Evolutionary conservation across 495 filamentous ascomycete species (phyloP).

Genomic region (Pyronema domesticum): DNA sequence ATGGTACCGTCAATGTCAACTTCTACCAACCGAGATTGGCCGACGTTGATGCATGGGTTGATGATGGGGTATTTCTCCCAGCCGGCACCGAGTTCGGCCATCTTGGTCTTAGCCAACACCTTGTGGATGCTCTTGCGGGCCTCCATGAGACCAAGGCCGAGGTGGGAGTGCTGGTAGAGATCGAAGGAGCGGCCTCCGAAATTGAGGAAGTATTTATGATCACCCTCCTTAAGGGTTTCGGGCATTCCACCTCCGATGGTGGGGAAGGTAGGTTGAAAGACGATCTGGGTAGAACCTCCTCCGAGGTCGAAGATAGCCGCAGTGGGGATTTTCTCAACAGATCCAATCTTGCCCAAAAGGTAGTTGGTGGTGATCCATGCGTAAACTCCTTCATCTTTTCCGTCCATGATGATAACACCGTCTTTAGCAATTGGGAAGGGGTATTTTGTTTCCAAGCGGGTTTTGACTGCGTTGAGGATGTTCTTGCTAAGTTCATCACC

Average conservation of each 20-base stretch:
- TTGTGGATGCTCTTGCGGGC: constrained; percentile 74
- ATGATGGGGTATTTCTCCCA: constrained; percentile 44
- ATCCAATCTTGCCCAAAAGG: constrained; percentile 90
- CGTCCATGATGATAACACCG: constrained; percentile 91
- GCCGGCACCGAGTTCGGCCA: constrained; percentile 28
- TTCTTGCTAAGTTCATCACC: constrained; percentile 63
- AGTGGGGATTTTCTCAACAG: constrained; percentile 70
- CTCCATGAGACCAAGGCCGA: constrained; percentile 91
- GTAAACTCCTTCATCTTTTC: constrained; percentile 89
- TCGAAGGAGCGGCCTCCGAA: constrained; percentile 82
- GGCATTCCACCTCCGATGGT: constrained; percentile 60
- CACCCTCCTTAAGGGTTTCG: constrained; percentile 64
- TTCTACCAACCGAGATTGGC: constrained; percentile 49
- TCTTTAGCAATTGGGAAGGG: constrained; percentile 80
- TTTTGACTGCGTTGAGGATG: constrained; percentile 71
- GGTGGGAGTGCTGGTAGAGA: constrained; percentile 97
- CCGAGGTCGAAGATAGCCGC: constrained; percentile 92
- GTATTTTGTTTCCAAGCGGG: constrained; percentile 69
- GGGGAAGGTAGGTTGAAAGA: constrained; percentile 87
- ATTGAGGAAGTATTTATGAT: constrained; percentile 86
- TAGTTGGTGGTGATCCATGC: constrained; percentile 99
- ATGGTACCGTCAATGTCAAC: constrained; percentile 39
- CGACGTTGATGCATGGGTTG: constrained; percentile 79
- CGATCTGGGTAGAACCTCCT: constrained; percentile 92
- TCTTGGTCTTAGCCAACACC: constrained; percentile 30